Conservation (phyloP, 306 rosid species). For the Hippophae rhamnoides region DNA sequence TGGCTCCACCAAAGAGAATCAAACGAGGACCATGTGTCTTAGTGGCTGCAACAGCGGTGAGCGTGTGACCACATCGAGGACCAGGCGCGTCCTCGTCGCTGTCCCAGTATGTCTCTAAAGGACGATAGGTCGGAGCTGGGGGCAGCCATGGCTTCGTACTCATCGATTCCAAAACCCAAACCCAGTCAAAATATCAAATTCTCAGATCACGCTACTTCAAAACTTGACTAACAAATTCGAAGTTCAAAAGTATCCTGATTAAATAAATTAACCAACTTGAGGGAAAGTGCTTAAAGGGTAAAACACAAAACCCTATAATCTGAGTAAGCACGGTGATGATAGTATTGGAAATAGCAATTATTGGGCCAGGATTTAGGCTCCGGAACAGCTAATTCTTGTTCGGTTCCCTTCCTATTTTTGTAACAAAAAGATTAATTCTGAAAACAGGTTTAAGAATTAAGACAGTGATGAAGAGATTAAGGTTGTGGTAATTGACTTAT, state of each 20-base stretch:
- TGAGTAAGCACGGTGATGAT: background rate
- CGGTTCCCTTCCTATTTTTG: background rate
- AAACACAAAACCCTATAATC: conserved; percentile 19
- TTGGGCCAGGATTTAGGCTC: conserved; percentile 12
- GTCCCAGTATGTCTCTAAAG: conserved; percentile 68
- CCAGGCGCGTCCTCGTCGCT: conserved; percentile 86
- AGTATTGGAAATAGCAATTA: background rate
- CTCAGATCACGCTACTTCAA: background rate
- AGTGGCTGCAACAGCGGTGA: conserved; percentile 85
- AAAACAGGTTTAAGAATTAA: too few relatives aligned
- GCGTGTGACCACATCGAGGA: conserved; percentile 84
- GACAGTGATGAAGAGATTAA: too few relatives aligned
- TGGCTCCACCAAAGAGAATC: conserved; percentile 91
- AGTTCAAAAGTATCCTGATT: background rate
- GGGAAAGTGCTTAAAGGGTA: background rate
- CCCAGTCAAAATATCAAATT: conserved; percentile 3
- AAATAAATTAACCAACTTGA: too few relatives aligned
- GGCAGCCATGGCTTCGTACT: conserved; percentile 82
- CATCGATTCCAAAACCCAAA: conserved; percentile 30
- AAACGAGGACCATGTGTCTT: conserved; percentile 76
- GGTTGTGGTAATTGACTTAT: too few relatives aligned
- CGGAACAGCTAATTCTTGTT: conserved; percentile 2
- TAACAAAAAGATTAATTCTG: too few relatives aligned
- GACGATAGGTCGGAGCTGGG: conserved; percentile 80
- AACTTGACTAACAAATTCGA: background rate